Evolutionary conservation across 805 yeast genomes (phyloP).

Genomic region (Spathaspora passalidarum): DNA sequence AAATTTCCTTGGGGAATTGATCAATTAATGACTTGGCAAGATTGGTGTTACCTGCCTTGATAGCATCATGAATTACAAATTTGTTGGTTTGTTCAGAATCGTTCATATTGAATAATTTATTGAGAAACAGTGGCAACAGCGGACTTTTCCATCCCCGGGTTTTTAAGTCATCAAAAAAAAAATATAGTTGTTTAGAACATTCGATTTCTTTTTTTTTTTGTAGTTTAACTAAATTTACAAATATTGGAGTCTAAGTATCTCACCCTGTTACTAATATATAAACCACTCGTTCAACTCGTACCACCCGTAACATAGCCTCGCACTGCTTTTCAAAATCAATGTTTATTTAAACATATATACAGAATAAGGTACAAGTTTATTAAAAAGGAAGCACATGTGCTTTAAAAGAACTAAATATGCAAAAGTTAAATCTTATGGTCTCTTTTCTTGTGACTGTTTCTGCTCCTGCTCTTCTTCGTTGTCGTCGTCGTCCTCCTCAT

Average conservation of each 20-base stretch:
- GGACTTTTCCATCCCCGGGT: not conserved
- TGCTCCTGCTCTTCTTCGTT: not conserved
- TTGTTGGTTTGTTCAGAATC: slow-evolving; percentile 6
- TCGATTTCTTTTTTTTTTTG: no score
- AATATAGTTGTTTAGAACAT: no score
- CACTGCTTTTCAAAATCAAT: no score
- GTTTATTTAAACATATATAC: no score
- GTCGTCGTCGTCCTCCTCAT: slow-evolving; percentile 1
- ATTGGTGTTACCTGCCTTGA: slow-evolving; percentile 54
- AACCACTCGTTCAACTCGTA: no score
- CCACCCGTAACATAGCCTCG: no score
- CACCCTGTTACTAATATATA: no score
- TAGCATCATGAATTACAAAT: slow-evolving; percentile 55
- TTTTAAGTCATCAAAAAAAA: not conserved
- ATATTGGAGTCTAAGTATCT: no score
- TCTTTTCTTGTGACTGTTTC: not conserved
- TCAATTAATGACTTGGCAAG: slow-evolving; percentile 50
- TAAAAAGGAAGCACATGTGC: not conserved
- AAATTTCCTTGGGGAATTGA: slow-evolving; percentile 46
- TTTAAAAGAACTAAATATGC: not conserved
- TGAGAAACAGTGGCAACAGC: not conserved
- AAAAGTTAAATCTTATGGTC: not conserved
- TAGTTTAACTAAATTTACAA: no score
- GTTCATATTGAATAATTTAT: slow-evolving; percentile 3
- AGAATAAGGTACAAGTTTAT: not conserved